Base-by-base conservation (phyloP, 345 rosid genomes). In the Corymbia maculata region DNA sequence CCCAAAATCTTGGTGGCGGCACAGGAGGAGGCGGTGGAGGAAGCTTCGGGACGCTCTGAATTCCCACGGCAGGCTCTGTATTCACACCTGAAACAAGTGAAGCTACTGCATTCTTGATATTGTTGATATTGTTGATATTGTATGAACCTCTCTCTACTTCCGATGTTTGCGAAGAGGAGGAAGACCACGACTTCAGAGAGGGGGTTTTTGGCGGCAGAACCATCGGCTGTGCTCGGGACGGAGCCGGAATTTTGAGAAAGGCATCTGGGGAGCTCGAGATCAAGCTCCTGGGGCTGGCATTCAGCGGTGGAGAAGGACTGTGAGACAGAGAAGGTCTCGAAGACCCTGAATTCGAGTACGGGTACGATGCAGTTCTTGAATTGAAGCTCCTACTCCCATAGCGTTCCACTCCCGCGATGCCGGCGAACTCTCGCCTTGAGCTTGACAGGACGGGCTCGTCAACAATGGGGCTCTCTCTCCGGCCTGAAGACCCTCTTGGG, bases 21-120 rank as follows among this genome's bases (percentile, higher is more conserved):
- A 88, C 94, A 4, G 94, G 96, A 15, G 96, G 96, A 2, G 98
- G 99, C 0, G 97, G 96, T 3, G 98, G 99, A 3, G 98, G 99
- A 68, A 93, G 94, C 86, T 91, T 94, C 21, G 44, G 52, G 44
- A 90, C 86, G 66, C 88, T 36, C 88, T 85, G 91, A 85, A 42
- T 87, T 87, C 68, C 88, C 45, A 52, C 32, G 16, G 88, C 57
- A 44, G 92, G 89, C 26, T 90, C 86, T 66, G 86, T 85, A 80
- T 52, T 89, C 91, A 49, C 87, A 50, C 80, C 91, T 1, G 89
- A 79, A 51, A 85, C 87, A 85, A 79, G 85, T 3, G 91, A 89
- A 86, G 84, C 88, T 84, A 86, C 79, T 53, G 87, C 92, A 7
- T 85, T 89, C 16, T 75, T 75, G 84, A 42, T 9, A 75, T 42